Evolutionary conservation across 2,329 filamentous ascomycete species (phyloP), one percentile per base, ranked within the genome.

Genomic region (Xylaria sp.): DNA sequence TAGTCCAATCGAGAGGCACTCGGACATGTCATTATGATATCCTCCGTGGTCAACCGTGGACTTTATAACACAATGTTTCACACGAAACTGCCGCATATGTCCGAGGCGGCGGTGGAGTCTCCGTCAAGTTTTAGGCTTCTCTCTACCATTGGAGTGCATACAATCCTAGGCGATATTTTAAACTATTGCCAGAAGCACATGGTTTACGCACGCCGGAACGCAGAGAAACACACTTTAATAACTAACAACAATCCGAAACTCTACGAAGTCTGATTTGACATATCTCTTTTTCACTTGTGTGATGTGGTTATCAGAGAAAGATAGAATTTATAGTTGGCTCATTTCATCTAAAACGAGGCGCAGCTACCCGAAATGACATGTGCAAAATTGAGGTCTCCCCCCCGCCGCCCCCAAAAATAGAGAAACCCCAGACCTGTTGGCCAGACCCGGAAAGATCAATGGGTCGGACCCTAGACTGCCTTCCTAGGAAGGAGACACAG

Each of bases 291-390:
- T 37, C n/a, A 18, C 4, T 9, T 9, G 4, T 44, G 18, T 60
- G 23, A 60, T 46, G 6, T 60, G 23, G 9, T 13, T 12, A 12
- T 28, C 23, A 4, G 39, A 15, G 18, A 37, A 25, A 28, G 34
- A 20, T 55, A 41, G 12, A 37, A 23, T 41, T 37, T 37, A 13
- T 28, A 48, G 15, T 39, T 60, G 28, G 34, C 52, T 41, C 13
- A 23, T 60, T 60, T 50, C 23, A 60, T 63, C 20, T 25, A 58
- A 69, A 69, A 66, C 64, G 55, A 67, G 67, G 64, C 64, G 63
- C 67, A 66, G 58, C 28, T 13, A n/a, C 15, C 25, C 18, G 18
- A 63, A 60, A 64, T 66, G 59, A 59, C 67, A 69, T 51, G 56
- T 63, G 54, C 58, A 57, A 44, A 69, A 58, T 59, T 39, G 13